These are phyloP conservation scores for Ophiostoma sp. DNA, from an alignment of 2,329 filamentous ascomycete species.

Conservation along the genomic window DNA sequence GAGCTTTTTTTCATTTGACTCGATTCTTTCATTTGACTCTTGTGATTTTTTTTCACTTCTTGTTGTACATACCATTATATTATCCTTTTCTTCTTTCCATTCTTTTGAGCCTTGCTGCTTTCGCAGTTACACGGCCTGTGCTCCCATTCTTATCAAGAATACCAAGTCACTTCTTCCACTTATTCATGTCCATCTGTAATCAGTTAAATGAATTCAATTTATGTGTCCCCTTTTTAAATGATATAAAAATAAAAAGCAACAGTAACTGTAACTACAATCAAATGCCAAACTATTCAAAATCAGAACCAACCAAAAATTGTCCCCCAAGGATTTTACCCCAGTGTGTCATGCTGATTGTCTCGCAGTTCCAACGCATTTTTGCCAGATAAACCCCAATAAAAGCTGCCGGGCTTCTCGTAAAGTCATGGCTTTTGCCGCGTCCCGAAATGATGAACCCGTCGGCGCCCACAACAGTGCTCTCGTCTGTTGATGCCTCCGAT, in stretches of 20 bases:
- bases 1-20: background rate
- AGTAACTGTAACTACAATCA: too few species aligned
- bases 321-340: constrained; percentile 2
- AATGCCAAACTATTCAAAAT: background rate
- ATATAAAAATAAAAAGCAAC: background rate
- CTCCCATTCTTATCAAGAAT: background rate
- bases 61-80: background rate
- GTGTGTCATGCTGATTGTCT: background rate
- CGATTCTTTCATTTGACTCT: background rate
- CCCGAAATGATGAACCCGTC: constrained; percentile 2
- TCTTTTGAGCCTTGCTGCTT: background rate
- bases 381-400: background rate
- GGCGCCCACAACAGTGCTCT: background rate
- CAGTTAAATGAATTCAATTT: background rate
- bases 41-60: background rate
- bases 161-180: background rate
- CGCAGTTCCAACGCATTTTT: background rate
- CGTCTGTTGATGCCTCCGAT: background rate
- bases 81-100: constrained; percentile 2
- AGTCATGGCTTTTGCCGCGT: background rate
- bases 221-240: background rate
- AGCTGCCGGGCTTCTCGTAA: background rate
- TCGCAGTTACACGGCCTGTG: background rate
- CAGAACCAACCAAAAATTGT: background rate
- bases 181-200: background rate